Evolutionary conservation across 108 stramenopile species (phyloP), one percentile per base, ranked within the genome.

Genomic region (Mediolabrus comicus): DNA sequence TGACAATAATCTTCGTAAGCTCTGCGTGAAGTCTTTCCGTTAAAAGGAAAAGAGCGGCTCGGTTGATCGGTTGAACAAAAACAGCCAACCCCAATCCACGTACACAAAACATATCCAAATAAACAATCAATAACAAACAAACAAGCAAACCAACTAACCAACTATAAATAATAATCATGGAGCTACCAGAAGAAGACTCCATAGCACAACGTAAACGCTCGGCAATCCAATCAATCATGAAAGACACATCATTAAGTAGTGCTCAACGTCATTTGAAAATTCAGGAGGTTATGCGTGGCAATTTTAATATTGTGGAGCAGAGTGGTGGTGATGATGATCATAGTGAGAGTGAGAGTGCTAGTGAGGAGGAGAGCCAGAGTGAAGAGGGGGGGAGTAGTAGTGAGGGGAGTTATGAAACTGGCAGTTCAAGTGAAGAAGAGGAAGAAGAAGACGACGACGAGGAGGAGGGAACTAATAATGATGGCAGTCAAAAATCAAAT

Each of bases 201-300:
- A 19, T 19, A 14, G 46, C 54, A 29, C 46, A 60, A 6, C 69
- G 71, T 49, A 77, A 72, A 62, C 62, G 69, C 0, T 65, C 53
- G 5, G 76, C 76, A 71, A 77, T 66, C 71, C 76, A 72, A 29
- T 39, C 76, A 0, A 24, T 66, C 5, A 66, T 77, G 76, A 57
- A 39, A 27, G 52, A 66, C 25, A 77, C 59, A 59, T 49, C 77
- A 0, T 26, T 71, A 5, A 67, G 71, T 11, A 31, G 62, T 4
- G 57, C 77, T 6, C 65, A 62, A 54, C 56, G 72, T 22, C 57
- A 53, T 35, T 0, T 8, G 1, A 25, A 26, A 65, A 74, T 74
- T 57, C 72, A 74, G 46, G 56, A 55, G 13, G 65, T 74, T 52
- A 74, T 74, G 64, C 59, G 59, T 64, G 72, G 72, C 14, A 46